Conservation (phyloP, 2,329 filamentous ascomycete genomes). For the Fusarium tjaetaba region DNA sequence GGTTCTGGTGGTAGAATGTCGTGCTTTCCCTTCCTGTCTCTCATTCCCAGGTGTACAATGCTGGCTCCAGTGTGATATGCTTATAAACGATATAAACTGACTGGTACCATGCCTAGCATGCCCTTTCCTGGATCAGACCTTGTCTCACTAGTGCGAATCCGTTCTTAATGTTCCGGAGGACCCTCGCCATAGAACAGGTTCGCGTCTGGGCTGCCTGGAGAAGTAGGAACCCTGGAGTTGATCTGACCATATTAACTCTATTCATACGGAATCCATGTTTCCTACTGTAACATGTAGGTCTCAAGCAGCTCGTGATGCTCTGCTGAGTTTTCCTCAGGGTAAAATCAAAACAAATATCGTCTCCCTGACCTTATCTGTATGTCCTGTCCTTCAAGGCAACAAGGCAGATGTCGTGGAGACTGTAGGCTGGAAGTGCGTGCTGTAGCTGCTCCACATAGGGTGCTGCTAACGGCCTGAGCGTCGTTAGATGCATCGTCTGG, state of each 20-base stretch:
- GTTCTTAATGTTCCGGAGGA: not conserved
- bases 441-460: slow-evolving; percentile 26
- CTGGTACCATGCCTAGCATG: not conserved
- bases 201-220: not conserved
- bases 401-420: slow-evolving; percentile 1
- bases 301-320: not conserved
- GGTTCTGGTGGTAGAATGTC: slow-evolving; percentile 9
- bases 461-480: slow-evolving; percentile 35
- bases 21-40: slow-evolving; percentile 5
- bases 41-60: not conserved
- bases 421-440: slow-evolving; percentile 24
- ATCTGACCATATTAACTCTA: not conserved
- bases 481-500: slow-evolving; percentile 20
- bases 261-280: not conserved
- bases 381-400: slow-evolving; percentile 10
- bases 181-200: not conserved
- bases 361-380: not conserved
- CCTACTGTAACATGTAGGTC: too few species aligned
- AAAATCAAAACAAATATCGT: not conserved
- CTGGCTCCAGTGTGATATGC: slow-evolving; percentile 19
- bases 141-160: slow-evolving; percentile 19
- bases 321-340: not conserved
- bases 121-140: not conserved
- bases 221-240: not conserved
- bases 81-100: slow-evolving; percentile 18